Percentiles rank a stretch among this genome's conserved stretches.
Conservation (phyloP, 371 early-diverging fungal genomes). For the Mortierella sp. region DNA sequence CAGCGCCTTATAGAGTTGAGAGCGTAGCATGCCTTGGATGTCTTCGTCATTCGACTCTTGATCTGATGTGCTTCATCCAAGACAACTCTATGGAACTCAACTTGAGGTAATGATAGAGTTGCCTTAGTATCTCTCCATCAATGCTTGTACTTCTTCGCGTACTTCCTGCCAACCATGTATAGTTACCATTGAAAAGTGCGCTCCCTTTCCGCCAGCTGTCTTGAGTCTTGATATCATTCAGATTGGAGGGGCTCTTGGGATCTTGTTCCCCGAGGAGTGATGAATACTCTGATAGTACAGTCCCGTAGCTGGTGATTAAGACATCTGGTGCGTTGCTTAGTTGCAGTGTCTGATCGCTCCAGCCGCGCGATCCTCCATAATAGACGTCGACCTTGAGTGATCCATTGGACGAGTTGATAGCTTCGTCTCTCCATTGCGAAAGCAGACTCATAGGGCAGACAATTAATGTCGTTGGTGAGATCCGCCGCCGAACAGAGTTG, state of each 20-base stretch:
- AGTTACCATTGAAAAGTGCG: conserved; percentile 56
- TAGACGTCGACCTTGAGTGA: conserved; percentile 62
- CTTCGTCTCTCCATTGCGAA: conserved; percentile 81
- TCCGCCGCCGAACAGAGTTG: conserved; percentile 8
- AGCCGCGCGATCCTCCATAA: conserved; percentile 62
- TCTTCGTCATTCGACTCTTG: conserved; percentile 67
- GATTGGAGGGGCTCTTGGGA: conserved; percentile 3
- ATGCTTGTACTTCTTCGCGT: neutral
- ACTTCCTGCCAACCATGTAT: too few species aligned
- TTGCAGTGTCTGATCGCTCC: conserved; percentile 18
- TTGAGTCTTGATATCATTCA: conserved; percentile 30
- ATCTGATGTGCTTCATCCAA: conserved; percentile 86
- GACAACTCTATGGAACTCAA: conserved; percentile 72
- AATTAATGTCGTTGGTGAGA: conserved; percentile 68
- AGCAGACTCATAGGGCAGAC: conserved; percentile 79
- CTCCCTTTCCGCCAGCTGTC: conserved; percentile 39
- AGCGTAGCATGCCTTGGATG: conserved; percentile 68
- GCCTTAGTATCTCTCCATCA: neutral
- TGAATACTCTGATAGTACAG: conserved; percentile 61
- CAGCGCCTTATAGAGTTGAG: conserved; percentile 76
- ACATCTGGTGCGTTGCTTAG: conserved; percentile 62
- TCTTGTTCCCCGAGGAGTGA: conserved; percentile 6
- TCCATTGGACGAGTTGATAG: conserved; percentile 59
- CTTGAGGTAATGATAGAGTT: conserved; percentile 4
- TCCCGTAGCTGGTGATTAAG: conserved; percentile 76